Base-by-base conservation (phyloP, 192 early-diverging fungal genomes). In the Podochytrium sp. region DNA sequence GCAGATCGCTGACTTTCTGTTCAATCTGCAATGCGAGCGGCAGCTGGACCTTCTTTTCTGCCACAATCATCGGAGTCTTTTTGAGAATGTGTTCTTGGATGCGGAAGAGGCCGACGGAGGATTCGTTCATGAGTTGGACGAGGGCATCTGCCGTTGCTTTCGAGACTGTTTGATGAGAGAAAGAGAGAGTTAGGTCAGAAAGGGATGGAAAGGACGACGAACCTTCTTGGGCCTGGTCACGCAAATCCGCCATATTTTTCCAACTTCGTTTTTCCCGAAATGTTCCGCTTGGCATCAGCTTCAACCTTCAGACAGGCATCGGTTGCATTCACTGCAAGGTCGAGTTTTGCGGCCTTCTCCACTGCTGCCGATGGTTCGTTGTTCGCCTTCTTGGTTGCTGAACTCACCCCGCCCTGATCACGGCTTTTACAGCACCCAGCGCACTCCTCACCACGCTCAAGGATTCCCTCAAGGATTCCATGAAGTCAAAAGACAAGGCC, bases 381-480 rank as follows among this genome's bases (percentile, higher is more conserved):
- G n/a, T n/a, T n/a, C n/a, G n/a, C n/a, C n/a, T n/a, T n/a, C n/a
- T n/a, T n/a, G n/a, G n/a, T n/a, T n/a, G n/a, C n/a, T n/a, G n/a
- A n/a, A n/a, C n/a, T n/a, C n/a, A n/a, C n/a, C n/a, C n/a, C n/a
- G n/a, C n/a, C n/a, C n/a, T n/a, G n/a, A n/a, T n/a, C n/a, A n/a
- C n/a, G n/a, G n/a, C n/a, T n/a, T n/a, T n/a, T n/a, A 47, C 43
- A 55, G 52, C 52, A 7, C 52, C 52, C 23, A 6, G 23, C 23
- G 5, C 52, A 27, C 52, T 55, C 25, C 7, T 55, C 52, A 55
- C 52, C 20, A 55, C 52, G 10, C 52, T 55, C 52, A 95, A 95
- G 81, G 77, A 66, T 35, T 92, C 96, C 66, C 83, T 95, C 43
- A 96, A 95, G 75, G 79, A 85, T 5, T 87, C 87, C 4, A 95